A percentile compares a stretch with the other conserved stretches of the same genome.
These are phyloP conservation scores for Arthonia radiata DNA, from an alignment of 495 filamentous ascomycete genomes.

Conservation along the genomic window DNA sequence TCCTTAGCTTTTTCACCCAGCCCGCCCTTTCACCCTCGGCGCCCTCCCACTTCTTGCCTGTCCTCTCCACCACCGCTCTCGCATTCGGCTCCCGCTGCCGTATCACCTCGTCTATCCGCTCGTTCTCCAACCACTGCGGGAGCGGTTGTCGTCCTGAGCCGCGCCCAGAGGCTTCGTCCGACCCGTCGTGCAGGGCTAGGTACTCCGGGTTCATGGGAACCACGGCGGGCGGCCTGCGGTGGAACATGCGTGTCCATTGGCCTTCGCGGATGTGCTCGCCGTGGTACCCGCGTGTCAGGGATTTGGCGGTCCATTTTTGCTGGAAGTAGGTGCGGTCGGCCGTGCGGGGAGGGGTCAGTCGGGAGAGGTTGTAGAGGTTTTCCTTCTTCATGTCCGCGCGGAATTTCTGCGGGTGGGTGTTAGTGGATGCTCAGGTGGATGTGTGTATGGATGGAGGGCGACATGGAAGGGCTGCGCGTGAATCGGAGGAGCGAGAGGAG, in stretches of 20 bases:
- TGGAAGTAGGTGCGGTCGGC: constrained; percentile 57
- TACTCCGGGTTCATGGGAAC: constrained; percentile 58
- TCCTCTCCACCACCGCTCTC: constrained; percentile 1
- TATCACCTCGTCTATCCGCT: no score
- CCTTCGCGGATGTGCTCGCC: constrained; percentile 78
- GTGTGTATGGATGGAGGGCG: no score
- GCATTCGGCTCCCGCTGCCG: constrained; percentile 12
- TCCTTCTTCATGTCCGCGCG: constrained; percentile 96
- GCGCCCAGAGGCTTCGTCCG: constrained; percentile 52
- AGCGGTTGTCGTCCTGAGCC: constrained; percentile 65
- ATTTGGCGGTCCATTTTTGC: constrained; percentile 88
- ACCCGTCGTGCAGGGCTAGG: constrained; percentile 57
- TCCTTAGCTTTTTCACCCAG: no score
- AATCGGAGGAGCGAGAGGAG: no score
- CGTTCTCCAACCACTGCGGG: no score
- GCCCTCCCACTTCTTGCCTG: constrained; percentile 2
- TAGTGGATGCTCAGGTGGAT: no score
- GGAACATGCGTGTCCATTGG: constrained; percentile 85
- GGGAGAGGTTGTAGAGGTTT: constrained; percentile 71
- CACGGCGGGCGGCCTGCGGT: constrained; percentile 45
- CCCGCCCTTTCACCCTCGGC: no score
- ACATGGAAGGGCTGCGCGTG: no score
- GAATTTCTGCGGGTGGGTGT: constrained; percentile 69
- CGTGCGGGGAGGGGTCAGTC: constrained; percentile 15
- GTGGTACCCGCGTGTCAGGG: constrained; percentile 62